Conservation (phyloP, 371 early-diverging fungal species). For the Circinella minor region DNA sequence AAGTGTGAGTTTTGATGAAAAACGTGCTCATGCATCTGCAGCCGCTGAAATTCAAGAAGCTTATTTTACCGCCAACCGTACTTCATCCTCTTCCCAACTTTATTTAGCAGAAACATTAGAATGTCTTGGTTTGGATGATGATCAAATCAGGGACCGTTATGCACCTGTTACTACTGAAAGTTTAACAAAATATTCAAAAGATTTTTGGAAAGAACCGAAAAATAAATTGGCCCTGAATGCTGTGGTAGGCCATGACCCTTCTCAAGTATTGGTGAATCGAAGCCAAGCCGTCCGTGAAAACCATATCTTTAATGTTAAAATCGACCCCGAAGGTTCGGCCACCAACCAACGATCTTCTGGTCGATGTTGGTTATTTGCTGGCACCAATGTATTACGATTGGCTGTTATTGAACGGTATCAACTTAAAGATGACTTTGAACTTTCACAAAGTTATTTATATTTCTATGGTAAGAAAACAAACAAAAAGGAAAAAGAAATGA, state of each 20-base stretch:
- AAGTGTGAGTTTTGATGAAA: constrained; percentile 14
- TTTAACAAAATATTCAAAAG: constrained; percentile 40
- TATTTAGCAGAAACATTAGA: constrained; percentile 25
- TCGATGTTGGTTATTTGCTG: constrained; percentile 89
- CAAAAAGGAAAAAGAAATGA: neutral
- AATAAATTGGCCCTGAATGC: constrained; percentile 73
- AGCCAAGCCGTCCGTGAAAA: constrained; percentile 41
- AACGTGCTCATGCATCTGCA: constrained; percentile 8
- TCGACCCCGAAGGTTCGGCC: constrained; percentile 63
- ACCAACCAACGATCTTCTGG: constrained; percentile 85
- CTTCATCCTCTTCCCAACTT: constrained; percentile 5
- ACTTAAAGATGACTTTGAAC: constrained; percentile 75
- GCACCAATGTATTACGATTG: constrained; percentile 46
- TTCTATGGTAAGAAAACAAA: constrained; percentile 69
- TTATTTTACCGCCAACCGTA: constrained; percentile 4
- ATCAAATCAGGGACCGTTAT: constrained; percentile 28
- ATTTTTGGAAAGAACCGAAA: constrained; percentile 67
- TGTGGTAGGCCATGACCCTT: constrained; percentile 59
- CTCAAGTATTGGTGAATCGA: constrained; percentile 64
- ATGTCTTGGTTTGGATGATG: constrained; percentile 24
- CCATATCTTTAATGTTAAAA: constrained; percentile 66
- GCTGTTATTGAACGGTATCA: constrained; percentile 58
- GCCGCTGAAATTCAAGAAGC: constrained; percentile 2
- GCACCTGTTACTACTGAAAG: constrained; percentile 31
- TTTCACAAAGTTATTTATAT: constrained; percentile 80